A percentile compares a stretch with the other conserved stretches of the same genome.
Conservation (phyloP, 345 rosid species). For the Aquilaria malaccensis region DNA sequence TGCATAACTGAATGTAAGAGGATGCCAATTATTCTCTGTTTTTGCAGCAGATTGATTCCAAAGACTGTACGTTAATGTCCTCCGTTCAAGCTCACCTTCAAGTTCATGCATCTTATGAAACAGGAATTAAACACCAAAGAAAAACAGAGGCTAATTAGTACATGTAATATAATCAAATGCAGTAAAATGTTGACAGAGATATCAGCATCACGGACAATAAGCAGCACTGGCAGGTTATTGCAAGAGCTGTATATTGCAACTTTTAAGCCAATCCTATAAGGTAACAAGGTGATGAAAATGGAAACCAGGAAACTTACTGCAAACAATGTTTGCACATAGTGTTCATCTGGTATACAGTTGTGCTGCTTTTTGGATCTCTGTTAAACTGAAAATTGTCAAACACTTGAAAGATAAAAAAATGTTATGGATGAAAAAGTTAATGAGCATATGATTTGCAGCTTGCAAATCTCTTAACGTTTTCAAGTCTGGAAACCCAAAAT, state of each 20-base stretch:
- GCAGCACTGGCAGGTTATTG: too few relatives aligned
- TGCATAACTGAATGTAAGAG: slow-evolving; percentile 34
- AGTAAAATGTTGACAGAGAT: too few relatives aligned
- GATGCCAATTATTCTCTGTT: slow-evolving; percentile 43
- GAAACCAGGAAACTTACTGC: slow-evolving; percentile 29
- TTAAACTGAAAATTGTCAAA: too few relatives aligned
- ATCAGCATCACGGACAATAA: too few relatives aligned
- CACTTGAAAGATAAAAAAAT: background rate
- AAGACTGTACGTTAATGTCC: slow-evolving; percentile 48
- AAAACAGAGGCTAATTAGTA: background rate
- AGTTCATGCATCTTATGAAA: slow-evolving; percentile 38
- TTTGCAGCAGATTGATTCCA: slow-evolving; percentile 42
- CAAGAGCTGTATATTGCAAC: too few relatives aligned
- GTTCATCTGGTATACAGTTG: slow-evolving; percentile 62
- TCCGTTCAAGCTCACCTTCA: slow-evolving; percentile 46
- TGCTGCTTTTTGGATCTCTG: slow-evolving; percentile 44
- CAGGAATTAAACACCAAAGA: background rate
- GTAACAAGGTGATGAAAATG: background rate
- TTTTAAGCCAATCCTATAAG: too few relatives aligned
- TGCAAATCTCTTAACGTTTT: too few relatives aligned
- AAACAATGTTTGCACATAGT: slow-evolving; percentile 48
- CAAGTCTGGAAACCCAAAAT: too few relatives aligned
- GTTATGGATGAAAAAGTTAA: background rate
- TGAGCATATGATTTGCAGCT: background rate
- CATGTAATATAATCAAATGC: too few relatives aligned